phyloP scores from a whole-genome alignment of 257 asterid species.

The Penstemon eatonii region DNA sequence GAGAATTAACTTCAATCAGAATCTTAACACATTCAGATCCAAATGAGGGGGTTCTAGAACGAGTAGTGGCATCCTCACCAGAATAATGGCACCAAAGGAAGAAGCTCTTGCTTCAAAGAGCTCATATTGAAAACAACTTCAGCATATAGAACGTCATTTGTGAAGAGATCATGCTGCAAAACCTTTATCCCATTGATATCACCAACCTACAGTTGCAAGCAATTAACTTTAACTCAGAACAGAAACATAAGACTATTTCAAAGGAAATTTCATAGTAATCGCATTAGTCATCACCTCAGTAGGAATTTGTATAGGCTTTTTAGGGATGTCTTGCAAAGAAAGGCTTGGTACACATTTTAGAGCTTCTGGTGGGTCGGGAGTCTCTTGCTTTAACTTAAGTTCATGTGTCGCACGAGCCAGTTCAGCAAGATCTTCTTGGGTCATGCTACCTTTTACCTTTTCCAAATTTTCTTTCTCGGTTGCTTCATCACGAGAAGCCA shows the following conservation, averaged over 20 bases:
- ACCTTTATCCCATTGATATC: slow-evolving; percentile 73
- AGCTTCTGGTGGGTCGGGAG: slow-evolving; percentile 98
- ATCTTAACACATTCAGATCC: neutral
- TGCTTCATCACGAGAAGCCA: slow-evolving; percentile 84
- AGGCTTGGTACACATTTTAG: slow-evolving; percentile 88
- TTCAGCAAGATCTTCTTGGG: slow-evolving; percentile 96
- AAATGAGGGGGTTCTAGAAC: slow-evolving; percentile 12
- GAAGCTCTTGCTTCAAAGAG: slow-evolving; percentile 82
- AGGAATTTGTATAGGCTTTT: slow-evolving; percentile 69
- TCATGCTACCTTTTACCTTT: slow-evolving; percentile 80
- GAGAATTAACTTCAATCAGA: neutral
- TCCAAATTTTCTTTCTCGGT: slow-evolving; percentile 70
- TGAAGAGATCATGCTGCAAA: slow-evolving; percentile 87
- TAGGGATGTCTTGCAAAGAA: slow-evolving; percentile 87
- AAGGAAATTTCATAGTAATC: slow-evolving; percentile 15
- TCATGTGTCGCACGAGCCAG: slow-evolving; percentile 91
- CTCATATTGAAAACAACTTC: slow-evolving; percentile 95
- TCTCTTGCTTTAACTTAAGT: slow-evolving; percentile 88
- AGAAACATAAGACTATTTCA: slow-evolving; percentile 16
- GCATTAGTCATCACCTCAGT: slow-evolving; percentile 67
- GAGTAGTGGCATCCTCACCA: slow-evolving; percentile 61
- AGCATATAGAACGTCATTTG: slow-evolving; percentile 94
- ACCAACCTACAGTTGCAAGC: slow-evolving; percentile 60
- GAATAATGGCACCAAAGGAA: slow-evolving; percentile 94
- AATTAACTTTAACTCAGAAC: slow-evolving; percentile 26